Conservation (phyloP, 2,329 filamentous ascomycete genomes). For the Biscogniauxia marginata region DNA sequence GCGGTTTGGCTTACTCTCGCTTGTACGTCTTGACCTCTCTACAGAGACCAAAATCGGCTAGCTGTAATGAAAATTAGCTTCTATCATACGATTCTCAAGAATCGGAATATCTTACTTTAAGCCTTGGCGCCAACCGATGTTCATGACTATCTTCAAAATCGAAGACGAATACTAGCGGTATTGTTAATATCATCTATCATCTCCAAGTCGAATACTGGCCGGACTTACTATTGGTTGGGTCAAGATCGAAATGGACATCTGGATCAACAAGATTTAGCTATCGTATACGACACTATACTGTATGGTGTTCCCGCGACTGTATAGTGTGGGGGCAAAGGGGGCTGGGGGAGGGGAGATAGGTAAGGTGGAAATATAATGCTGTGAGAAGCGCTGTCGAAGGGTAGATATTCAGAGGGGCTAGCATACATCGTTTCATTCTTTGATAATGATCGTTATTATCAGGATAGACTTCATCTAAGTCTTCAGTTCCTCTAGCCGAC, state of each 20-base stretch:
- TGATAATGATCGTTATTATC: background rate
- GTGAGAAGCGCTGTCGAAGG: too few species aligned
- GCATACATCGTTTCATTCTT: background rate
- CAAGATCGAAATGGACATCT: background rate
- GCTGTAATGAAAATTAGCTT: background rate
- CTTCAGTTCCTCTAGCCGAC: background rate
- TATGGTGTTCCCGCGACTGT: too few species aligned
- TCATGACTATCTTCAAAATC: background rate
- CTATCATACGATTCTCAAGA: too few species aligned
- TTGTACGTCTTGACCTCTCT: background rate
- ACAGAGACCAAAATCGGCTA: background rate
- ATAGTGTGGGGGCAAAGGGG: too few species aligned
- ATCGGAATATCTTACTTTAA: too few species aligned
- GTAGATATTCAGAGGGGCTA: background rate
- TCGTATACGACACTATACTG: background rate
- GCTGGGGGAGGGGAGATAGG: too few species aligned
- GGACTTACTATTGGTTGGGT: background rate
- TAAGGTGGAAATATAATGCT: background rate
- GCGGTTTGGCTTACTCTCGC: background rate
- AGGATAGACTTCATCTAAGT: background rate
- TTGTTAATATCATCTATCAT: background rate
- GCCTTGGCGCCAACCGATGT: background rate
- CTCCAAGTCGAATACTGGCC: background rate
- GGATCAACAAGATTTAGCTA: background rate
- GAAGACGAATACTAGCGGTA: background rate